Evolutionary conservation across 2,329 filamentous ascomycete genomes (phyloP), one percentile per base, ranked within the genome.

Genomic region (Colletotrichum lupini): DNA sequence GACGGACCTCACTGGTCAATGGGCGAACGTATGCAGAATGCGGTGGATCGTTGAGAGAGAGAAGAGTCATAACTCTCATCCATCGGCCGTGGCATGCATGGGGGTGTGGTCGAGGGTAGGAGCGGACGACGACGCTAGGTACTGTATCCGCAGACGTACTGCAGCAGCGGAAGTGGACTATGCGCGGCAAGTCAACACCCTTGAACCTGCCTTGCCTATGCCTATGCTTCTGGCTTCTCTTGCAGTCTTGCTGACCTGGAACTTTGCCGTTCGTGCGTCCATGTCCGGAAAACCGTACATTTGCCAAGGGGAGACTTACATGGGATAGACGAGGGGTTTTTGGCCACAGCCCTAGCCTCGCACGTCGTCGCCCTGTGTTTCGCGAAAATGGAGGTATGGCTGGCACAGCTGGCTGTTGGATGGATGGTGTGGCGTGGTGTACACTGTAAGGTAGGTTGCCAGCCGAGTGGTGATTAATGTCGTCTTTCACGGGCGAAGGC

Each of bases 1-100:
- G 24, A 37, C 37, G 35, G 58, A 69, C 61, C 28, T 63, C 35
- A 72, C 55, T 72, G 70, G 70, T 72, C 70, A 72, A 72, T 72
- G 60, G 70, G 37, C 28, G 22, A 5, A 58, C 5, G 32, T 14
- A 68, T 68, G 68, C 63, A 30, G 28, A 60, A 55, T 71, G 56
- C 68, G 30, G 42, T 62, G 60, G 60, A 32, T 52, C 53, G 53
- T 30, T 32, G 16, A 63, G 35, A 56, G 53, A 71, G 52, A 56
- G 53, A 71, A 71, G 69, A 72, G 69, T 72, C 65, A 71, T 71
- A 64, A 35, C 12, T 56, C 53, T 56, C 53, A 62, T 52, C 59
- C 60, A 52, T 28, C 37, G 19, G 19, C 42, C 42, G 42, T 42
- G 28, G 30, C 56, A 58, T 58, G 56, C 37, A 42, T 19, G 56